phyloP scores from a whole-genome alignment of 108 stramenopile genomes.

The Nitzschia sp. region DNA sequence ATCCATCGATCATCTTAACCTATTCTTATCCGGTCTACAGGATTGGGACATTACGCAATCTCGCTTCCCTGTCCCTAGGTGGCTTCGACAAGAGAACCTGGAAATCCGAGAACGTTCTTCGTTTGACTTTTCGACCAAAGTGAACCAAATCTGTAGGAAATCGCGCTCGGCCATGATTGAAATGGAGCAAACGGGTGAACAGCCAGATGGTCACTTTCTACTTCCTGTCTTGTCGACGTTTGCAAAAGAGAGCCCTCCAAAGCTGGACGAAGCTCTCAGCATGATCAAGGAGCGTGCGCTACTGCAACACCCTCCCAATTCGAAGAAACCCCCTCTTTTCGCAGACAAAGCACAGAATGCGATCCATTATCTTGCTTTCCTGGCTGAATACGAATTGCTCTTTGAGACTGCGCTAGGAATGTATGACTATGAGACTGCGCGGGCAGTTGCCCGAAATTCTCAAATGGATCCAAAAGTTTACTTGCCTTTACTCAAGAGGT shows the following conservation, averaged over 20 bases:
- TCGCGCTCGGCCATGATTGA: constrained; percentile 69
- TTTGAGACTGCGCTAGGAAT: constrained; percentile 89
- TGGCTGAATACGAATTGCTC: constrained; percentile 83
- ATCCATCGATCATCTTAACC: constrained; percentile 80
- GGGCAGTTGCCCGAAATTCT: constrained; percentile 87
- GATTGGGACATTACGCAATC: constrained; percentile 65
- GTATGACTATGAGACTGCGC: constrained; percentile 90
- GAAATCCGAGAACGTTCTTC: constrained; percentile 3
- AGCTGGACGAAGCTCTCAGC: constrained; percentile 72
- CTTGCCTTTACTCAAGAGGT: constrained; percentile 80
- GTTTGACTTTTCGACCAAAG: constrained; percentile 72
- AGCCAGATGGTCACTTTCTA: constrained; percentile 69
- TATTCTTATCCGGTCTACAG: constrained; percentile 79
- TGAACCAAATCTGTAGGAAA: constrained; percentile 71
- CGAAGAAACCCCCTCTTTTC: constrained; percentile 60
- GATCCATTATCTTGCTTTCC: constrained; percentile 89
- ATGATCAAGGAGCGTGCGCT: constrained; percentile 68
- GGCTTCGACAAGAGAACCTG: constrained; percentile 36
- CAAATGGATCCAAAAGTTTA: constrained; percentile 96
- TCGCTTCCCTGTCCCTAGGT: constrained; percentile 77
- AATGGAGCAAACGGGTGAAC: constrained; percentile 46
- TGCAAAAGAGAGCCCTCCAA: constrained; percentile 86
- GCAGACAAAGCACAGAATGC: constrained; percentile 75
- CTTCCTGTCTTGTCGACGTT: constrained; percentile 86
- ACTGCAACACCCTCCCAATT: constrained; percentile 14